Base-by-base conservation (phyloP, 176 grass and related monocot genomes). In the Lolium multiflorum region DNA sequence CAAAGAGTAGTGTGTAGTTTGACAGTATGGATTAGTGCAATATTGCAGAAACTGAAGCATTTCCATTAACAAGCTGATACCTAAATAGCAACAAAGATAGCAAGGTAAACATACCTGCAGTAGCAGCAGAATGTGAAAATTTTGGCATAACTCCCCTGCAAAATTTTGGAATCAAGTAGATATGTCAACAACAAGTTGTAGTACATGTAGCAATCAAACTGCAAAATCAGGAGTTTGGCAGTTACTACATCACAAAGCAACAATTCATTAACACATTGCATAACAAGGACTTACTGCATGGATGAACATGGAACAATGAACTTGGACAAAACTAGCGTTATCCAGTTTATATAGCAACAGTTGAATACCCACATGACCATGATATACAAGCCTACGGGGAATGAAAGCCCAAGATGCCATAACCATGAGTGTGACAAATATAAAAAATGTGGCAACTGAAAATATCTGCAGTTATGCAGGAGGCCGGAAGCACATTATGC, bases 121-220 rank as follows among this genome's bases (percentile, higher is more conserved):
- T 79, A 82, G 85, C 76, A 84, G 85, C 48, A 85, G 92, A 89
- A 57, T 60, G 66, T n/a, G 92, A 88, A 85, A 67, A 87, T 82
- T 88, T 92, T 38, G 76, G 83, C 92, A 97, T 94, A 70, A 82
- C 86, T 47, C 14, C 91, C 85, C 71, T 74, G 71, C 87, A 86
- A 74, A 89, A 44, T 85, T 79, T n/a, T 78, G 77, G 61, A 85
- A 89, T 64, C 47, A 81, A 70, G 41, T n/a, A 82, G 57, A 78
- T 21, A 52, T 81, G 50, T 89, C 68, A 83, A 61, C 12, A 52
- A 76, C 56, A 76, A 71, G 49, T 71, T 70, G 1, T 62, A 37
- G 76, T 17, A 91, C 59, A 65, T 77, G 69, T 16, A 76, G 52
- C 7, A 85, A 68, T 2, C 26, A 4, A 63, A 43, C 41, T 43